Evolutionary conservation across 805 yeast species (phyloP).

Genomic region (Candida morakotiae): DNA sequence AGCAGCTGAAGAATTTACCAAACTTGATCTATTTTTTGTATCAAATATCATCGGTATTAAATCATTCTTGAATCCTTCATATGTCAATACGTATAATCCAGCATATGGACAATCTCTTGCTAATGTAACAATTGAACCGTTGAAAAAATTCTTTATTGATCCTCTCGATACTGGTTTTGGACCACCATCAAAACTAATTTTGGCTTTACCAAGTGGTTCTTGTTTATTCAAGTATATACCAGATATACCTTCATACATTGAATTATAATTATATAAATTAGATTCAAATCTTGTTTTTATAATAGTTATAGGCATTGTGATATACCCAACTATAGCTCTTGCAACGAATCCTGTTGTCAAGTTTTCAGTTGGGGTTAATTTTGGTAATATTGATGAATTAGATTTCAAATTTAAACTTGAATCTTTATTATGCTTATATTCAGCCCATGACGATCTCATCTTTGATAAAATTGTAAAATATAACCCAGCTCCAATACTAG

Average conservation of each 20-base stretch:
- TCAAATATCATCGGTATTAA: conserved; percentile 37
- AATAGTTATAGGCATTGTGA: conserved; percentile 94
- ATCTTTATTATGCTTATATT: conserved; percentile 11
- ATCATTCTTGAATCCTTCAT: conserved; percentile 67
- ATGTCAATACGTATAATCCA: conserved; percentile 82
- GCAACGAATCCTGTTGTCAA: conserved; percentile 73
- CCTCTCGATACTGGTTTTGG: conserved; percentile 2
- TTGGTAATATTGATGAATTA: conserved; percentile 49
- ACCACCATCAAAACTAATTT: background rate
- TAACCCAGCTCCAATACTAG: conserved; percentile 86
- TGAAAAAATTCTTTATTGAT: conserved; percentile 67
- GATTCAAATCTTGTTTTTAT: conserved; percentile 89
- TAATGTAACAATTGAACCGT: conserved; percentile 84
- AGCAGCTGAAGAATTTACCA: conserved; percentile 74
- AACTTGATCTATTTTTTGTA: conserved; percentile 2
- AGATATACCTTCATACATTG: conserved; percentile 56
- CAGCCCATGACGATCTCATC: conserved; percentile 50
- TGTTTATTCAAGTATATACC: conserved; percentile 44
- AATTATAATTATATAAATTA: conserved; percentile 62
- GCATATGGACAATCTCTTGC: conserved; percentile 96
- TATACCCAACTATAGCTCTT: conserved; percentile 74
- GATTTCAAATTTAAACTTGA: conserved; percentile 4
- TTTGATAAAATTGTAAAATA: conserved; percentile 72
- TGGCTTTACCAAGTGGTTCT: conserved; percentile 5
- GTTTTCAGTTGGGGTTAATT: conserved; percentile 65